Evolutionary conservation across 192 early-diverging fungal genomes (phyloP), one percentile per base, ranked within the genome.

Genomic region (Dissophora ornata): DNA sequence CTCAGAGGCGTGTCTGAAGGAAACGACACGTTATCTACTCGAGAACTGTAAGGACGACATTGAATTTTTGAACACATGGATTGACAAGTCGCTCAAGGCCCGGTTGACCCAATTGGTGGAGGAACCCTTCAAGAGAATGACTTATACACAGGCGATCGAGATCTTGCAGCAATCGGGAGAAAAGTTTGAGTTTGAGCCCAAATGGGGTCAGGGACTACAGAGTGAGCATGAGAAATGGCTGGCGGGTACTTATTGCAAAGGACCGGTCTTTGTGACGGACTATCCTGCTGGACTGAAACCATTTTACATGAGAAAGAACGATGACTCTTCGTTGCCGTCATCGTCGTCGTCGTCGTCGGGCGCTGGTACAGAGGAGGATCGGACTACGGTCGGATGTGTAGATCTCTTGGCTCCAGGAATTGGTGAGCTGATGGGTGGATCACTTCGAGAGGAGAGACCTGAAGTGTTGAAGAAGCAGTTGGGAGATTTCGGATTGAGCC

Each of bases 221-320:
- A 90, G 87, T 44, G 94, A 95, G 59, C 95, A 97, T 77, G 95
- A 97, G 69, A 88, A 89, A 58, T 95, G 88, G 79, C 73, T 97
- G 34, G 90, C 92, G 2, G 85, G 88, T 0, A 71, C 59, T 13
- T 80, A 88, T 47, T 91, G 80, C 67, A 74, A 85, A n/a, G 80
- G 73, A 9, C 95, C 95, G 1, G 91, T 97, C 3, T 97, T 94
- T 87, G 91, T 97, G 18, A 95, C 92, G n/a, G 90, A 95, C 57
- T 97, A 95, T 67, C 95, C 94, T 7, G 73, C 81, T 1, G 67
- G 59, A 11, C 63, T 93, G 29, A 97, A 97, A 74, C 93, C 95
- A 0, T 97, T 97, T 66, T 97, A 97, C 57, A 97, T 97, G 95
- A 78, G 88, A 36, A 88, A 90, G 50, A 74, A 82, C 26, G 53